Base-by-base conservation (phyloP, 1,284 basidiomycete species). In the Heterobasidion irregulare region DNA sequence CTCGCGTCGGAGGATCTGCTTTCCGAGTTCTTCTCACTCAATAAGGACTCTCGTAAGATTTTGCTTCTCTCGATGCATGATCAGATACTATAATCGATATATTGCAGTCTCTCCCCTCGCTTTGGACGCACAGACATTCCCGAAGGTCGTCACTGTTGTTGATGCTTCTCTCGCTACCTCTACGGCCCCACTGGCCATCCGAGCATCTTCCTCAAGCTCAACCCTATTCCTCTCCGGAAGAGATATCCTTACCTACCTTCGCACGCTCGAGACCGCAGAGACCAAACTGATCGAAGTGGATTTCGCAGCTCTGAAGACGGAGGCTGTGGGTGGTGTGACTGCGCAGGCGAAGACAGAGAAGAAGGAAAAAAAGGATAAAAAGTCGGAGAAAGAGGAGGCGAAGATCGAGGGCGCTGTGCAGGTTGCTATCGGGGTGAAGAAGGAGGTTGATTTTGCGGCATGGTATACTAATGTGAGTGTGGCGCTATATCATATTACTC, bases 351-450 rank as follows among this genome's bases (percentile, higher is more conserved):
- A 77, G 60, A 66, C 68, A 13, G 68, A 66, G 47, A 83, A 80
- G 69, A 83, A 83, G 64, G 38, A 26, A 1, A 26, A 26, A 26
- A 26, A 26, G 26, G 26, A 26, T 26, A 26, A 26, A 26, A 59
- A 60, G 16, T 13, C 32, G 26, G 68, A 70, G 56, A 86, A 84
- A 63, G 86, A 87, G 60, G 86, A 86, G 55, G 82, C 84, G 34
- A 90, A 86, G 73, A 91, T 91, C 56, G 90, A 94, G 60, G 90
- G 91, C 55, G 86, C 90, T 1, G 84, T 93, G 41, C 90, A 94
- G 73, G 90, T 96, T 66, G 94, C 94, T 35, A 88, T 97, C 65
- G 89, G 92, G 53, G 88, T 94, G 67, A 94, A 93, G 80, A 97
- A 98, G 72, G 92, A 96, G 66, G 90, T 89, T 53, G 93, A 96